These are phyloP conservation scores for Ilyonectria mors-panacis DNA, from an alignment of 2,329 filamentous ascomycete genomes.

Conservation along the genomic window DNA sequence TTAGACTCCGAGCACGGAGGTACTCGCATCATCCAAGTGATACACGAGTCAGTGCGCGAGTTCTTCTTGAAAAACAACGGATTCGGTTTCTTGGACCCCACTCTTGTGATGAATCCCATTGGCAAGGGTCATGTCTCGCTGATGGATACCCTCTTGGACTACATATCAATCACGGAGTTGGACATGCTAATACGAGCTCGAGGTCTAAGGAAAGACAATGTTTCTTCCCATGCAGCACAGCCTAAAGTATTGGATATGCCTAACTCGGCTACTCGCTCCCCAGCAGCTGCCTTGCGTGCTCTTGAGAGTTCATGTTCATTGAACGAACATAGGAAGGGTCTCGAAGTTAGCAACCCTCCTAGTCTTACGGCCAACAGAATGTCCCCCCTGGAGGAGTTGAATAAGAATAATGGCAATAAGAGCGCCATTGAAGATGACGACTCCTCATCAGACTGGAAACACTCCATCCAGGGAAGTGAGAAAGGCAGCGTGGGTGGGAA, in stretches of 20 bases:
- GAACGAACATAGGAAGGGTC: not conserved
- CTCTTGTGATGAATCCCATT: accelerated
- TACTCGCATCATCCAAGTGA: conserved; percentile 23
- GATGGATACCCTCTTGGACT: conserved; percentile 26
- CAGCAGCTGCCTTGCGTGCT: not conserved
- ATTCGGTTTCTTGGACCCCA: not conserved
- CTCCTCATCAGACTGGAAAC: too few species aligned
- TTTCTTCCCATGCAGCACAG: not conserved
- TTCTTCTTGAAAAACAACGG: conserved; percentile 24
- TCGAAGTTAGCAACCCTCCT: not conserved
- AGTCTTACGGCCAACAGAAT: not conserved
- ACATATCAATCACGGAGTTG: conserved; percentile 28
- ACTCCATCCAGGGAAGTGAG: too few species aligned
- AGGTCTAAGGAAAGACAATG: not conserved
- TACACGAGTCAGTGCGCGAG: conserved; percentile 31
- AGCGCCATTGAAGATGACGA: too few species aligned
- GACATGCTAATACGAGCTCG: conserved; percentile 20
- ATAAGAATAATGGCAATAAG: not conserved
- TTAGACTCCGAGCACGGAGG: conserved; percentile 29
- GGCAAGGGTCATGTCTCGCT: conserved; percentile 19
- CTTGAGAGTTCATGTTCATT: not conserved
- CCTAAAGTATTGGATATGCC: not conserved
- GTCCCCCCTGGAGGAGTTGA: not conserved
- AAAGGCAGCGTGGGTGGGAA: too few species aligned
- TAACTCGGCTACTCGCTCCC: not conserved